Base-by-base conservation (phyloP, 768 basidiomycete species). In the Boletellus ananas region DNA sequence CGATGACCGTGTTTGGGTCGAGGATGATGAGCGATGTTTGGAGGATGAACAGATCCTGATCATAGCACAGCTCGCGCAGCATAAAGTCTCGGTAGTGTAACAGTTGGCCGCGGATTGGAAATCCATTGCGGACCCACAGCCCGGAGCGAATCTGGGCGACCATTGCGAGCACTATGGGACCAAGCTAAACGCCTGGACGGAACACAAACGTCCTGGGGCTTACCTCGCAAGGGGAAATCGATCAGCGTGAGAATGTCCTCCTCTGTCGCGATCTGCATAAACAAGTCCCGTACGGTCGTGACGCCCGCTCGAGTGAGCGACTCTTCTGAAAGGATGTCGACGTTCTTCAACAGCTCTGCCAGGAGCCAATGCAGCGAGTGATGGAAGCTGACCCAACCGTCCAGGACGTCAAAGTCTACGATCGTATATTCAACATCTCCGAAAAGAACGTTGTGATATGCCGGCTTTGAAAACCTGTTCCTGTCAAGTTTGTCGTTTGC, bases 51-150 rank as follows among this genome's bases (percentile, higher is more conserved):
- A 96, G 74, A 57, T 93, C 96, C 66, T 97, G 94, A 66, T 99
- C 96, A 63, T 95, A 94, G 61, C 95, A 96, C 6, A 93, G 77
- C 66, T 99, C 96, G 17, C 95, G 86, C 21, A 97, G 81, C 80
- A 90, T 87, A 68, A 92, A 93, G 65, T 98, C 95, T 23, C 94
- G 87, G 66, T 99, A 99, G 65, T 98, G 95, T 45, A 94, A 79
- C 4, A 94, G 76, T 66, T 98, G 96, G 0, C 94, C 93, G 1
- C 95, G 86, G 58, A 98, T 94, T 14, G 88, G 88, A 61, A 94
- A 90, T 4, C 96, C 96, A 59, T 99, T 99, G 47, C 95, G 87
- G 8, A 96, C 94, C 96, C 96, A 99, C 4, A 98, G 77, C 0
- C 94, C 94, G 0, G 91, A 88, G 21, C 94, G 83, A 44, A 97